Base-by-base conservation (phyloP, 202 grass and related monocot genomes). In the Tripidium arundinaceum region DNA sequence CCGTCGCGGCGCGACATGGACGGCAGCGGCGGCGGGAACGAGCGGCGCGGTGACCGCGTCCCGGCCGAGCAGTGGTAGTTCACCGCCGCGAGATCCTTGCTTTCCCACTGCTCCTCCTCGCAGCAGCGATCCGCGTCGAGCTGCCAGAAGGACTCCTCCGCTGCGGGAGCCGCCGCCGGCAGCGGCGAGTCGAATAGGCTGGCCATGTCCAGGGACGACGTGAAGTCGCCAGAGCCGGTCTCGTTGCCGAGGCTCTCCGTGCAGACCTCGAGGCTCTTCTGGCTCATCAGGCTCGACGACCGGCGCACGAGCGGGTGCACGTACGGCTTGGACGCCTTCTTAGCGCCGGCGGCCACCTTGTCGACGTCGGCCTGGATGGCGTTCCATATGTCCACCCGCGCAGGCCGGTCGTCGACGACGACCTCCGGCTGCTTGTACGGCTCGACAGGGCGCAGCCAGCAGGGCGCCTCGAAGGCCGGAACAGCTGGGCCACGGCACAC, bases 231-330 rank as follows among this genome's bases (percentile, higher is more conserved):
- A 8, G 93, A 87, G 52, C 93, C 93, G 12, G 88, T 91, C 84
- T 97, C 93, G 59, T 87, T 91, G 79, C 93, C 90, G 57, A 97
- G 93, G 85, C 89, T 97, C 86, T 97, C 93, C 21, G 93, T 97
- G 93, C 93, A 97, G 69, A 93, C 68, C 88, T 91, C 81, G 3
- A 97, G 93, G 90, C 91, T 97, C 74, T 87, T 97, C 82, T 87
- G 86, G 86, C 79, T 93, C 83, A 93, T 83, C 11, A 85, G 62
- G 11, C 65, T 66, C 57, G 86, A 86, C 16, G 90, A 97, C 11
- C 84, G 78, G n/a, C n/a, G n/a, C n/a, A n/a, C n/a, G n/a, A n/a
- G n/a, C n/a, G n/a, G n/a, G 74, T 87, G 89, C 38, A 87, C 86
- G 70, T 91, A 97, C 37, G 83, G 85, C 70, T 80, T 81, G n/a